A percentile compares a stretch with the other conserved stretches of the same genome.
Evolutionary conservation across 352 stramenopile genomes (phyloP).

Genomic region (Phytophthora colocasiae): DNA sequence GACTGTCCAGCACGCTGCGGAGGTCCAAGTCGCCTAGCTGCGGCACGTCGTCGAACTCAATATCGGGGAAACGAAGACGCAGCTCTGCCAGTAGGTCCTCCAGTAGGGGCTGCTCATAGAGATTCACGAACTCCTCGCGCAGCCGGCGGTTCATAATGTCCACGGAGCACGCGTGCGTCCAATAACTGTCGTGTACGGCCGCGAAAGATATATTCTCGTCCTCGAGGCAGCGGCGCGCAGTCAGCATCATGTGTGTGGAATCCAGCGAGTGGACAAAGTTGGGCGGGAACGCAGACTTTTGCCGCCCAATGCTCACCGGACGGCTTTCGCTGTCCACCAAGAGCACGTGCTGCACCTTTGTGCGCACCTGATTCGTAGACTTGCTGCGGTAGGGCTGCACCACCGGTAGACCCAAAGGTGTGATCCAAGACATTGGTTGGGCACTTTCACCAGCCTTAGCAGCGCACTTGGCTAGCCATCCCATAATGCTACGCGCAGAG

Average conservation of each 20-base stretch:
- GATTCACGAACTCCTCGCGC: conserved; percentile 96
- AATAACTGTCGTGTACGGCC: conserved; percentile 99
- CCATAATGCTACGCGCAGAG: conserved; percentile 96
- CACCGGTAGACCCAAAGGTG: conserved; percentile 97
- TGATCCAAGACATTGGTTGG: conserved; percentile 98
- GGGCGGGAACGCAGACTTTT: conserved; percentile 98
- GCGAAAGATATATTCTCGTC: conserved; percentile 95
- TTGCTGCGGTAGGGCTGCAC: conserved; percentile 98
- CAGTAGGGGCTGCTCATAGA: conserved; percentile 97
- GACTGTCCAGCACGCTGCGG: conserved; percentile 93
- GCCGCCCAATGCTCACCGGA: conserved; percentile 75
- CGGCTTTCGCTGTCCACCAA: conserved; percentile 75
- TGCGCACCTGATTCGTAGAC: conserved; percentile 77
- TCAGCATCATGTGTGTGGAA: conserved; percentile 99
- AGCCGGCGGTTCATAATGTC: conserved; percentile 96
- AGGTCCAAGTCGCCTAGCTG: conserved; percentile 95
- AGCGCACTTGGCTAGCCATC: conserved; percentile 78
- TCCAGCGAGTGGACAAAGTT: conserved; percentile 99
- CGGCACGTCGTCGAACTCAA: conserved; percentile 95
- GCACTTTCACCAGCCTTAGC: conserved; percentile 77
- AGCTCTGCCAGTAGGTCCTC: conserved; percentile 94
- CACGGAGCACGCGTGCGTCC: conserved; percentile 96
- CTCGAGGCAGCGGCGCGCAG: conserved; percentile 93
- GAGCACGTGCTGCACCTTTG: conserved; percentile 91
- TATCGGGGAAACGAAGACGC: conserved; percentile 95